phyloP scores from a whole-genome alignment of 371 early-diverging fungal species.

The Saksenaea oblongispora region DNA sequence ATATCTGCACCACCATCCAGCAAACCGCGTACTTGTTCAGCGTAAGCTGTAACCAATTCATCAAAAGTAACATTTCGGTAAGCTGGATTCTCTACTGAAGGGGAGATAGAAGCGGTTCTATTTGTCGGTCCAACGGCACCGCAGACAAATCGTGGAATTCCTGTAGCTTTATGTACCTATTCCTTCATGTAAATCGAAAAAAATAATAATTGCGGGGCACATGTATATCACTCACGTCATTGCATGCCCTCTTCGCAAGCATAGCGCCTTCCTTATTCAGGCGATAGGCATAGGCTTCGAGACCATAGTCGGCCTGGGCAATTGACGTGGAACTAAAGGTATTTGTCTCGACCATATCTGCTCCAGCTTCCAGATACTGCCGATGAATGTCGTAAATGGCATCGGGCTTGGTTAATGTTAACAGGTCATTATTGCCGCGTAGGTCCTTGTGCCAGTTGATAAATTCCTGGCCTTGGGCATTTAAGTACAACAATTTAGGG shows the following conservation, averaged over 20 bases:
- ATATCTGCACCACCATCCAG: slow-evolving; percentile 93
- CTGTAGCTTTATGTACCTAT: slow-evolving; percentile 56
- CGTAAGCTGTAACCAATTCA: slow-evolving; percentile 85
- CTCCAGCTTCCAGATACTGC: slow-evolving; percentile 87
- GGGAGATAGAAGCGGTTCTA: slow-evolving; percentile 93
- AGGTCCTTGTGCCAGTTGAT: slow-evolving; percentile 79
- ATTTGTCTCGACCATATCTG: slow-evolving; percentile 94
- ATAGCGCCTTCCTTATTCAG: slow-evolving; percentile 90
- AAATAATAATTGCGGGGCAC: not conserved
- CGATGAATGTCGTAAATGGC: slow-evolving; percentile 86
- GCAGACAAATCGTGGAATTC: slow-evolving; percentile 77
- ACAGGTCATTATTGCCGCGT: slow-evolving; percentile 93
- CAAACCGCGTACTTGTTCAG: slow-evolving; percentile 86
- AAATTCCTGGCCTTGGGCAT: slow-evolving; percentile 72
- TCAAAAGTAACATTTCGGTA: slow-evolving; percentile 94
- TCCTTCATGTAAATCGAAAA: not conserved
- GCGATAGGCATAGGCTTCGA: slow-evolving; percentile 84
- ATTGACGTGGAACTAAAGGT: slow-evolving; percentile 90
- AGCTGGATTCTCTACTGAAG: slow-evolving; percentile 93
- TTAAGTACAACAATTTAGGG: not conserved
- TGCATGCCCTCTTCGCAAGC: slow-evolving; percentile 83
- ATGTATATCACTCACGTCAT: slow-evolving; percentile 49
- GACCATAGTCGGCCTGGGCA: slow-evolving; percentile 88
- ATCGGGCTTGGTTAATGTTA: slow-evolving; percentile 88
- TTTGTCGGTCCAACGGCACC: slow-evolving; percentile 96